Evolutionary conservation across 2,329 filamentous ascomycete genomes (phyloP).

Genomic region (Alternaria sp.): DNA sequence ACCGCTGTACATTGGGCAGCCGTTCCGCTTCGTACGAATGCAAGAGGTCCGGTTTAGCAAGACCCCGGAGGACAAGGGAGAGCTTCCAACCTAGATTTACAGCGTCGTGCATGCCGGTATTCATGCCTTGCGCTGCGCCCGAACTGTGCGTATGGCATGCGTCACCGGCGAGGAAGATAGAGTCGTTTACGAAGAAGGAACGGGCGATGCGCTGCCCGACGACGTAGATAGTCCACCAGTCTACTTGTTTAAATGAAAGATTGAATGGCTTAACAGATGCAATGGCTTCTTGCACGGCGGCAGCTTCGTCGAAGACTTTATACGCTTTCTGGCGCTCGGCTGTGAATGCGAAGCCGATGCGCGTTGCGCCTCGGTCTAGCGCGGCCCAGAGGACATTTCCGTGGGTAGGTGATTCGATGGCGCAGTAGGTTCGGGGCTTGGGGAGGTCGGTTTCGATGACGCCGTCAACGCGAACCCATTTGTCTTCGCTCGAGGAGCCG

Average conservation of each 20-base stretch:
- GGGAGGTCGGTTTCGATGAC: conserved; percentile 61
- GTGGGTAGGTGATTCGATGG: conserved; percentile 62
- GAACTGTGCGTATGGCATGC: too few relatives aligned
- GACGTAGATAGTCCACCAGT: conserved; percentile 57
- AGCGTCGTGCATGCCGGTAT: too few relatives aligned
- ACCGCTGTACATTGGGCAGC: too few relatives aligned
- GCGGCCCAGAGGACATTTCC: conserved; percentile 66
- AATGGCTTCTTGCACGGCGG: conserved; percentile 52
- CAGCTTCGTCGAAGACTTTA: conserved; percentile 47
- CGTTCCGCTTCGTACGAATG: too few relatives aligned
- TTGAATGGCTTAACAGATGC: conserved; percentile 34
- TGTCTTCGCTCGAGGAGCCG: conserved; percentile 60
- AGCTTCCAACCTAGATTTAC: too few relatives aligned
- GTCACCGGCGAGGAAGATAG: conserved; percentile 64
- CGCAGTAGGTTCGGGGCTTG: conserved; percentile 57
- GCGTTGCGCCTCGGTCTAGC: conserved; percentile 62
- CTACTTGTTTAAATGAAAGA: conserved; percentile 7
- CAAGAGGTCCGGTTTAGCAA: too few relatives aligned
- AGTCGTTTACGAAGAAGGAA: conserved; percentile 49
- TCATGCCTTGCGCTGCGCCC: too few relatives aligned
- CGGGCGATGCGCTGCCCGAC: conserved; percentile 55
- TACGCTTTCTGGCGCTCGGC: conserved; percentile 52
- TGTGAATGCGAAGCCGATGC: conserved; percentile 64
- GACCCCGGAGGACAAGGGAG: too few relatives aligned
- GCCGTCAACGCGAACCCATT: conserved; percentile 65